Percentiles rank a stretch among this genome's conserved stretches.
Conservation (phyloP, 2,329 filamentous ascomycete species). For the Apiospora kogelbergensis region DNA sequence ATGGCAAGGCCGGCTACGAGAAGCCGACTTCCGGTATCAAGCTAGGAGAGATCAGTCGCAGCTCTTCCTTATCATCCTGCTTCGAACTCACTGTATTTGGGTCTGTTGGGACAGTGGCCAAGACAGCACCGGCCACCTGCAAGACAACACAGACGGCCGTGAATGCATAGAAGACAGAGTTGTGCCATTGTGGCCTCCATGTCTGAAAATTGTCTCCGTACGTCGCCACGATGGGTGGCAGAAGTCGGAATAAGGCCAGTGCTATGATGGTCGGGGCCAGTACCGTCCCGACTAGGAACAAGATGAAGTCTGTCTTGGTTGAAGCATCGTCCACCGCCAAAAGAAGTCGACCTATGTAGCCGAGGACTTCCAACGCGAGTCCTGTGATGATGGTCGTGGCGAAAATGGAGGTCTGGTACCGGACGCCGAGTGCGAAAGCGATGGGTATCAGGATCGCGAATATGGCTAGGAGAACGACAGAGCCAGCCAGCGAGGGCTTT, state of each 20-base stretch:
- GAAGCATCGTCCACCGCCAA: conserved; percentile 33
- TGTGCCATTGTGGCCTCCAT: conserved; percentile 35
- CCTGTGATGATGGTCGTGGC: conserved; percentile 40
- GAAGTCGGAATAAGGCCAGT: conserved; percentile 41
- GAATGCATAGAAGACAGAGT: conserved; percentile 23
- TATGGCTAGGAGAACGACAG: conserved; percentile 38
- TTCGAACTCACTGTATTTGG: conserved; percentile 34
- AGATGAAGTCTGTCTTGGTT: conserved; percentile 36
- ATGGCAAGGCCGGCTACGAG: conserved; percentile 45
- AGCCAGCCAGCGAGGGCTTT: conserved; percentile 37
- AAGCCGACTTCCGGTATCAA: conserved; percentile 34
- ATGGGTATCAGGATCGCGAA: conserved; percentile 42
- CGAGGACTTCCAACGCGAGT: conserved; percentile 43
- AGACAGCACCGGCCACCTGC: conserved; percentile 41
- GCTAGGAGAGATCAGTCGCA: conserved; percentile 15
- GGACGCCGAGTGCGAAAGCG: conserved; percentile 37
- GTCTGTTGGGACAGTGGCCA: conserved; percentile 36
- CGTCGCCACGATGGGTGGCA: conserved; percentile 47
- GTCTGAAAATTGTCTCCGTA: conserved; percentile 44
- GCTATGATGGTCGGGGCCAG: conserved; percentile 47
- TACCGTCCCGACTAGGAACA: conserved; percentile 47
- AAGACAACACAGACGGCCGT: conserved; percentile 27
- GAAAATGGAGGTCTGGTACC: conserved; percentile 41
- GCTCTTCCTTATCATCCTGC: neutral
- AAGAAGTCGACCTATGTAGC: conserved; percentile 47